phyloP scores from a whole-genome alignment of 306 rosid species.

The Albizia julibrissin region DNA sequence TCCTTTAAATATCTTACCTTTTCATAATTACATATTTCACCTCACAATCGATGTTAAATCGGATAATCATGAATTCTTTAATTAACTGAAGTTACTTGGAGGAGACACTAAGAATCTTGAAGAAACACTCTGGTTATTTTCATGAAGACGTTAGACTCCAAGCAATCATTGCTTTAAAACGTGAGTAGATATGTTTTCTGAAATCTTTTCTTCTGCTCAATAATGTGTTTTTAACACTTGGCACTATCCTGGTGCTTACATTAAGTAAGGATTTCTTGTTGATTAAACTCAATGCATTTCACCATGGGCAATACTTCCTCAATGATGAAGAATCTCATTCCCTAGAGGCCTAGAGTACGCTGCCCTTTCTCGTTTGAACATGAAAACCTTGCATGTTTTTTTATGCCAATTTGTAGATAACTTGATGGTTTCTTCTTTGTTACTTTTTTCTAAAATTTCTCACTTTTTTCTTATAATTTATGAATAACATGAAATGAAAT shows the following conservation, averaged over 20 bases:
- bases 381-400: conserved; percentile 13
- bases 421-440: background rate
- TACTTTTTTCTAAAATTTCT: conserved; percentile 1
- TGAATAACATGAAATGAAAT: conserved; percentile 23
- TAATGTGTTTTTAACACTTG: conserved; percentile 16
- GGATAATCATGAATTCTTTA: conserved; percentile 45
- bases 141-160: conserved; percentile 99
- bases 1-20: conserved; percentile 45
- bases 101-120: conserved; percentile 84
- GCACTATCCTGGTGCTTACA: conserved; percentile 1
- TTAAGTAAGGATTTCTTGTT: conserved; percentile 17
- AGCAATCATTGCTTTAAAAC: conserved; percentile 80
- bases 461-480: conserved; percentile 11
- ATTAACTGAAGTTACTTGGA: conserved; percentile 80
- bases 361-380: conserved; percentile 25
- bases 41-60: conserved; percentile 10
- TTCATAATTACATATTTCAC: background rate
- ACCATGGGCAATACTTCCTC: conserved; percentile 22
- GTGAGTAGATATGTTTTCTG: conserved; percentile 53
- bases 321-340: background rate
- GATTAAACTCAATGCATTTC: conserved; percentile 14
- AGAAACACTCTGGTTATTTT: conserved; percentile 76
- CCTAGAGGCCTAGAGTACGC: conserved; percentile 18
- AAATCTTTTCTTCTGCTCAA: background rate
- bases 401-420: background rate